phyloP scores from a whole-genome alignment of 2,329 filamentous ascomycete genomes.

The Stagonosporopsis rhizophila region DNA sequence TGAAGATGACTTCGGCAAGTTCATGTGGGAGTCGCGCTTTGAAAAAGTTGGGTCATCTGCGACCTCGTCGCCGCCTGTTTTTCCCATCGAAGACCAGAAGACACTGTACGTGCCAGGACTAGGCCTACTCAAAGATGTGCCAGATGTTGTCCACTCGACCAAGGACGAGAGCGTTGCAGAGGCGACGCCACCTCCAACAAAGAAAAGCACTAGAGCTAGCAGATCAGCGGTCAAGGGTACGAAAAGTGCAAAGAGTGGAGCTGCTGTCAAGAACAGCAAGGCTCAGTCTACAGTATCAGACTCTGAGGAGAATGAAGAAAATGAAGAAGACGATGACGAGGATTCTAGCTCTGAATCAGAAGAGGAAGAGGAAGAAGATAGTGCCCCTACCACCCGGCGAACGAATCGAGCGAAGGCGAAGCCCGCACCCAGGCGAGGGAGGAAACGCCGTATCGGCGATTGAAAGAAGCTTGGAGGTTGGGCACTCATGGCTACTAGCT shows the following conservation, averaged over 20 bases:
- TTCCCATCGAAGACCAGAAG: conserved; percentile 44
- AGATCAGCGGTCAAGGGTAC: conserved; percentile 32
- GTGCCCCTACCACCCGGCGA: conserved; percentile 42
- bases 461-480: not conserved
- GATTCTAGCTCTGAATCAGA: conserved; percentile 41
- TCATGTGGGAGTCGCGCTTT: conserved; percentile 54
- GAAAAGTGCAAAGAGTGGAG: conserved; percentile 33
- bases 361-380: conserved; percentile 39
- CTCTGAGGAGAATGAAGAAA: conserved; percentile 52
- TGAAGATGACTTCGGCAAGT: conserved; percentile 52
- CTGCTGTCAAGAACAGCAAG: conserved; percentile 39
- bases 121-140: conserved; percentile 43
- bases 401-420: conserved; percentile 39
- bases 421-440: conserved; percentile 39
- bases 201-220: conserved; percentile 39
- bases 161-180: conserved; percentile 40
- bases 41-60: conserved; percentile 34
- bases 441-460: conserved; percentile 29
- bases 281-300: conserved; percentile 42
- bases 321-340: conserved; percentile 42
- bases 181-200: conserved; percentile 41
- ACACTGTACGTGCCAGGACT: conserved; percentile 41
- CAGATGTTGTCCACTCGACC: conserved; percentile 35
- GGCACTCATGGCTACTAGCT: too few relatives aligned
- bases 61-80: conserved; percentile 40